A percentile compares a stretch with the other conserved stretches of the same genome.
Evolutionary conservation across 441 rosid genomes (phyloP).

Genomic region (Erodium moschatum): DNA sequence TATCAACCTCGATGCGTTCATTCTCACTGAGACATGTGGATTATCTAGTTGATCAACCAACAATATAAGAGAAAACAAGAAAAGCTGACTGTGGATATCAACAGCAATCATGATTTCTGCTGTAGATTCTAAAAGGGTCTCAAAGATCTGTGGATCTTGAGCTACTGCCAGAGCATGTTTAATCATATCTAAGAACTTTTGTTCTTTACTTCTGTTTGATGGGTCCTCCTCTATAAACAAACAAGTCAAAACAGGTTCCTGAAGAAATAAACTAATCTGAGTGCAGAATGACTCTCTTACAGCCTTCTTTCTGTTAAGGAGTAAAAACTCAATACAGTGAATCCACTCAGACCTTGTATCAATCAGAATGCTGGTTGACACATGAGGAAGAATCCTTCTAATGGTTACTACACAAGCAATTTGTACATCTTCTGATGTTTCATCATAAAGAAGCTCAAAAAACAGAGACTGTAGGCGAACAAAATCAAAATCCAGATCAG

Average conservation of each 20-base stretch:
- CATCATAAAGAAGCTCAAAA: constrained; percentile 66
- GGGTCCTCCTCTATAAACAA: constrained; percentile 47
- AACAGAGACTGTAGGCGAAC: constrained; percentile 43
- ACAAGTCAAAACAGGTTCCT: constrained; percentile 39
- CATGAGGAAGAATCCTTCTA: constrained; percentile 65
- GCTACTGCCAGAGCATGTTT: constrained; percentile 49
- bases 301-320: constrained; percentile 56
- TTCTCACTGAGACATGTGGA: constrained; percentile 56
- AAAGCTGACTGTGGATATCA: constrained; percentile 56
- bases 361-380: constrained; percentile 38
- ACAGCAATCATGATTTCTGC: constrained; percentile 74
- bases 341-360: constrained; percentile 64
- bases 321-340: constrained; percentile 54
- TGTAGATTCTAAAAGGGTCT: constrained; percentile 70
- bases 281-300: constrained; percentile 84
- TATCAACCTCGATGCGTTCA: constrained; percentile 66
- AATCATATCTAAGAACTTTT: constrained; percentile 50
- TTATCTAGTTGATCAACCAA: constrained; percentile 90
- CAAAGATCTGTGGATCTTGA: constrained; percentile 56
- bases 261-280: constrained; percentile 65
- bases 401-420: constrained; percentile 69
- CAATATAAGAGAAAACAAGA: constrained; percentile 60
- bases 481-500: constrained; percentile 35
- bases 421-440: constrained; percentile 77
- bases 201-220: constrained; percentile 36